Evolutionary conservation across 1,284 basidiomycete species (phyloP).

Genomic region (Fistulina hepatica): DNA sequence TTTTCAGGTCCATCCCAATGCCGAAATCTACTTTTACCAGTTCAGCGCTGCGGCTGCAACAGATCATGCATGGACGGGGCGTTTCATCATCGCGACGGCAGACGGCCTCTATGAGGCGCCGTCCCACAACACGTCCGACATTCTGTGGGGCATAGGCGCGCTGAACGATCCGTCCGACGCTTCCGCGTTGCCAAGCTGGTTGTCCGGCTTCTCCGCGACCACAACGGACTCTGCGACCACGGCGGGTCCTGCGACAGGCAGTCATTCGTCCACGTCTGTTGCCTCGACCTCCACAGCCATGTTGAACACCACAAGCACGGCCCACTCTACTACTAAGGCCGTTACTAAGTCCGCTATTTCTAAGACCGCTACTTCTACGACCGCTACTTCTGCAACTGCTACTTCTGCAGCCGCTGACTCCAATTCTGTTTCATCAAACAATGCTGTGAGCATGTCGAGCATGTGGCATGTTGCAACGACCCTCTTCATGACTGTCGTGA

Average conservation of each 20-base stretch:
- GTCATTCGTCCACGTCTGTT: background rate
- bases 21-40: slow-evolving; percentile 74
- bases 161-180: slow-evolving; percentile 37
- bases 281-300: background rate
- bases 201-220: slow-evolving; percentile 2
- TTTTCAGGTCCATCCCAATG: slow-evolving; percentile 60
- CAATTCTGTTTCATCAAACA: no score
- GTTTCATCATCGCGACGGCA: slow-evolving; percentile 64
- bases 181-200: slow-evolving; percentile 24
- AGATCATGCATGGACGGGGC: slow-evolving; percentile 61
- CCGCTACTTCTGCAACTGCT: background rate
- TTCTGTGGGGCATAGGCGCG: slow-evolving; percentile 63
- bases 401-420: background rate
- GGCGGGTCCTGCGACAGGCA: slow-evolving; percentile 3
- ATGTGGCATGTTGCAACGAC: no score
- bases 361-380: slow-evolving; percentile 2
- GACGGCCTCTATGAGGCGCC: slow-evolving; percentile 41
- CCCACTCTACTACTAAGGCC: background rate
- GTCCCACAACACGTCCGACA: slow-evolving; percentile 44
- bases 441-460: no score
- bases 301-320: background rate
- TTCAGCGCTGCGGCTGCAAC: slow-evolving; percentile 37
- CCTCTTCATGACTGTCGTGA: no score
- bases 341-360: no score
- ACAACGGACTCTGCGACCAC: slow-evolving; percentile 3